Conservation (phyloP, 441 rosid species). For the Melastoma candidum region DNA sequence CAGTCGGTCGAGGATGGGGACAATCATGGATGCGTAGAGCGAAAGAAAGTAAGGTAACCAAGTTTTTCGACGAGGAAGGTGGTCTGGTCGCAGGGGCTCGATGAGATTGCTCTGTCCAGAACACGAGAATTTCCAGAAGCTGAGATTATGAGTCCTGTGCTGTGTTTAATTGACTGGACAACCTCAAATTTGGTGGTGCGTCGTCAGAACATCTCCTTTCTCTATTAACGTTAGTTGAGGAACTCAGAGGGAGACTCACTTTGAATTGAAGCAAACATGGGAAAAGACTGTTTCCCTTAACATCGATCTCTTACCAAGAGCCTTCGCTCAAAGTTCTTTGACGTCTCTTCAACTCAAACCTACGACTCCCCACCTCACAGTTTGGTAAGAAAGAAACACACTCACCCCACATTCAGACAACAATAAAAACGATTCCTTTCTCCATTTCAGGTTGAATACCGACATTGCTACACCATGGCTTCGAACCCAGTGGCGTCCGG, state of each 20-base stretch:
- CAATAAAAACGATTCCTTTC: constrained; percentile 7
- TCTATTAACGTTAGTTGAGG: no score
- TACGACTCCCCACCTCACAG: constrained; percentile 79
- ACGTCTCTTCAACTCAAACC: constrained; percentile 61
- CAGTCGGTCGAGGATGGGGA: no score
- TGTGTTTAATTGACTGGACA: no score
- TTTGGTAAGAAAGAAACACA: constrained; percentile 37
- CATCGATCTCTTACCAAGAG: constrained; percentile 8
- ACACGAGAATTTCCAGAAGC: no score
- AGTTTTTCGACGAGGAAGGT: no score
- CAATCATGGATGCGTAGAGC: no score
- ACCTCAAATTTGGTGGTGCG: no score
- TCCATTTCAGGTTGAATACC: constrained; percentile 1
- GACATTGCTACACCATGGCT: constrained; percentile 23
- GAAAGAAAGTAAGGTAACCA: no score
- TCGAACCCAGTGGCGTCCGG: constrained; percentile 44
- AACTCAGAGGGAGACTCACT: background rate
- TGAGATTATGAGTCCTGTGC: no score
- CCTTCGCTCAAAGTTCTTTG: constrained; percentile 2
- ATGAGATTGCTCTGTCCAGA: no score
- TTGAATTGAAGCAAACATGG: constrained; percentile 7
- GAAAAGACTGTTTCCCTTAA: constrained; percentile 6
- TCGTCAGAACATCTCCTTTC: no score
- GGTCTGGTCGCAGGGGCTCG: no score
- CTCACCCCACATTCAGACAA: background rate